Percentiles rank a stretch among this genome's conserved stretches.
Evolutionary conservation across 345 rosid species (phyloP).

Genomic region (Camelina neglecta): DNA sequence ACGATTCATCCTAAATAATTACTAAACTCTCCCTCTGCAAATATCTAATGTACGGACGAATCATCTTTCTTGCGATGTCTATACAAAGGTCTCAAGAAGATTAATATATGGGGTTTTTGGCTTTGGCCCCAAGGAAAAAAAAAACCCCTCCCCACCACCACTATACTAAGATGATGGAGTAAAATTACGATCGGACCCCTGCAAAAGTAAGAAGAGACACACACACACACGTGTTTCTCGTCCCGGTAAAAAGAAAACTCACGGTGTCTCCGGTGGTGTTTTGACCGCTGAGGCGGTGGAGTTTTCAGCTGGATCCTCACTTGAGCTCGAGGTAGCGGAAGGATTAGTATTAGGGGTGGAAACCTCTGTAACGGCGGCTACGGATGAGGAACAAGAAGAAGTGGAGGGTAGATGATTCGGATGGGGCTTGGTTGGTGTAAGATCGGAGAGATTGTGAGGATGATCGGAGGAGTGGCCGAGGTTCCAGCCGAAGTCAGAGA

Average conservation of each 20-base stretch:
- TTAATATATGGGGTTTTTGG: not conserved
- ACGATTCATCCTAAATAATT: conserved; percentile 31
- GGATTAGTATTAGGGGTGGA: conserved; percentile 66
- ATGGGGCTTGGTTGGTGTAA: not conserved
- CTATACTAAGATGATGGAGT: not conserved
- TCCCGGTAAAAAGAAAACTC: conserved; percentile 50
- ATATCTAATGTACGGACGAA: conserved; percentile 49
- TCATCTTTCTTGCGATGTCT: not conserved
- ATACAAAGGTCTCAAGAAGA: not conserved
- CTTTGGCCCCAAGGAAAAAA: conserved; percentile 29
- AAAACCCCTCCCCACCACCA: conserved; percentile 20
- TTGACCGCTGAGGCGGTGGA: conserved; percentile 74
- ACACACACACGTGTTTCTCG: conserved; percentile 38
- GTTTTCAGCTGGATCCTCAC: conserved; percentile 81
- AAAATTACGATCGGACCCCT: conserved; percentile 56
- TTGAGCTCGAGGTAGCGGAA: conserved; percentile 78
- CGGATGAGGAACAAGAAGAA: conserved; percentile 32
- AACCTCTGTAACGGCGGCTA: conserved; percentile 42
- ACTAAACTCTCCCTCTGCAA: conserved; percentile 32
- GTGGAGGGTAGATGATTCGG: not conserved
- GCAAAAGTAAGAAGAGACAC: conserved; percentile 2
- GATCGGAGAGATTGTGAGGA: conserved; percentile 7
- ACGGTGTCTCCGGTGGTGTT: conserved; percentile 81
- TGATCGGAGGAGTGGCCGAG: conserved; percentile 11
- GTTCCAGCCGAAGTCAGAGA: conserved; percentile 76